Base-by-base conservation (phyloP, 345 rosid species). In the Tarenaya hassleriana region DNA sequence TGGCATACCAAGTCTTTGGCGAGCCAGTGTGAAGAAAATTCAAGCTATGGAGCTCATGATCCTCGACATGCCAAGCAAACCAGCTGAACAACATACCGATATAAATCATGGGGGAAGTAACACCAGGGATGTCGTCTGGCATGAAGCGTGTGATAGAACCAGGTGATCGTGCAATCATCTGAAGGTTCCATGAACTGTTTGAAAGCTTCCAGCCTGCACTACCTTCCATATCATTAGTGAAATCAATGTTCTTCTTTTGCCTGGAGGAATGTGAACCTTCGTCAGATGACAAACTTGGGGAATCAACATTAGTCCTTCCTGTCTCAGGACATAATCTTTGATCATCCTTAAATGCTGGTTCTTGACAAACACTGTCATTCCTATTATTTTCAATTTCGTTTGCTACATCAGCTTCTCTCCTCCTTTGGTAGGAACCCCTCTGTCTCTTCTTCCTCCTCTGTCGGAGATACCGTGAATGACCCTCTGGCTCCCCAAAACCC, bases 31-130 rank as follows among this genome's bases (percentile, higher is more conserved):
- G 99, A 64, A 94, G 97, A 72, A 83, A 94, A 67, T 94, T 94
- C 92, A 94, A 73, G 75, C 97, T 88, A 66, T 88, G 97, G 69
- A 94, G 96, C 61, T 94, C 99, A 44, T 94, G 99, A 77, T 94
- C 99, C 71, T 94, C 99, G 63, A 94, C 96, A 60, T 88, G 99
- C 97, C 99, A 94, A 47, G 99, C 99, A 79, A 94, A 94, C 99
- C 99, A 94, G 79, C 97, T 94, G 67, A 86, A 94, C 72, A 94
- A 35, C 99, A 94, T 94, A 38, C 97, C 99, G 34, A 94, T 80
- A 69, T 88, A 94, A 53, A 94, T 69, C 97, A 94, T 88, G 34
- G 99, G 97, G 52, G 96, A 86, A 52, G 99, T 84, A 42, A 94
- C 99, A 57, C 99, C 99, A 5, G 96, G 99, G 51, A 94, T 94